Percentiles rank a stretch among this genome's conserved stretches.
Evolutionary conservation across 2,329 filamentous ascomycete genomes (phyloP).

Genomic region (Orbilia blumenaviensis): DNA sequence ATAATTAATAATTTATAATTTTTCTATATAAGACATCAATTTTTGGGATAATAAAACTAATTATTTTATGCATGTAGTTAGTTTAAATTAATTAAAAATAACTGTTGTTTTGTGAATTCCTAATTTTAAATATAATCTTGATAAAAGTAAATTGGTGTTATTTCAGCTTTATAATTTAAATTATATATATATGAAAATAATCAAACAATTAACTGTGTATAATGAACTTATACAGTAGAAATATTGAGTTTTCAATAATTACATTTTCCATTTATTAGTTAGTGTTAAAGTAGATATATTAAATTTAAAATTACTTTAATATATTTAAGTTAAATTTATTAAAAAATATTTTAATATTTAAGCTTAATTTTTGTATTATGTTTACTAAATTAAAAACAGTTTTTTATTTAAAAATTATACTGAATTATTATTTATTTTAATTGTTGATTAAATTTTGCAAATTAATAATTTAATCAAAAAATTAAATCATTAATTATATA

Average conservation of each 20-base stretch:
- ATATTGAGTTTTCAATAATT: constrained; percentile 13
- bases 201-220: not conserved
- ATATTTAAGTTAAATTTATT: not conserved
- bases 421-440: constrained; percentile 7
- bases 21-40: too few species aligned
- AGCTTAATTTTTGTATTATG: constrained; percentile 10
- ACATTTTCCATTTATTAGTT: not conserved
- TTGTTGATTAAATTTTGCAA: not conserved
- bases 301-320: not conserved
- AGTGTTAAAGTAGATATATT: not conserved
- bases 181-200: not conserved
- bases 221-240: not conserved
- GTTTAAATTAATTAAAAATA: not conserved
- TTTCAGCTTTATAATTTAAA: not conserved
- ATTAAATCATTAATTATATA: not conserved
- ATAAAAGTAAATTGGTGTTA: not conserved
- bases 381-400: not conserved
- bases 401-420: constrained; percentile 1
- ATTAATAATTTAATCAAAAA: not conserved
- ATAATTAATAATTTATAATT: too few species aligned
- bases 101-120: not conserved
- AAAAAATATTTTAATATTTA: constrained; percentile 14
- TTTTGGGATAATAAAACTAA: not conserved
- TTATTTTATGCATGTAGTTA: not conserved
- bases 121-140: not conserved